Conservation (phyloP, 2,329 filamentous ascomycete genomes). For the Basipetospora chlamydospora region DNA sequence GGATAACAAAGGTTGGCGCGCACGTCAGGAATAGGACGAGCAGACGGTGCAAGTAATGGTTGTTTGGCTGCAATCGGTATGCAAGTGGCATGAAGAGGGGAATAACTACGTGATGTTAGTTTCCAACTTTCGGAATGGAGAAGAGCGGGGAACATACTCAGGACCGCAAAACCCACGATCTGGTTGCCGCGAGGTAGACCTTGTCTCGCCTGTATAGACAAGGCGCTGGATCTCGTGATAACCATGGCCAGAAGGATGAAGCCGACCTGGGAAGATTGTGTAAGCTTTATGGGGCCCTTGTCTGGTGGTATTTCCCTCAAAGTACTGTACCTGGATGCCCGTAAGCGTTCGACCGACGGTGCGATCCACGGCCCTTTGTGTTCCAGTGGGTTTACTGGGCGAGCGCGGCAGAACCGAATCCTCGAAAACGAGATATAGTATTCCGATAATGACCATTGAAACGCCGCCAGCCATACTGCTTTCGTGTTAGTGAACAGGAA, state of each 20-base stretch:
- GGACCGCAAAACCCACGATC: slow-evolving; percentile 66
- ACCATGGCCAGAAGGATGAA: slow-evolving; percentile 68
- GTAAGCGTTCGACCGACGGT: slow-evolving; percentile 42
- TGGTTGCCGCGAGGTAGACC: slow-evolving; percentile 83
- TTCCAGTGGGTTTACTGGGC: slow-evolving; percentile 15
- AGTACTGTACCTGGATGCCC: slow-evolving; percentile 44
- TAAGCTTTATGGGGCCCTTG: too few species aligned
- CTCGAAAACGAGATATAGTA: slow-evolving; percentile 70
- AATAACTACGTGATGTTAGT: too few species aligned
- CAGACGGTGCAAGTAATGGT: slow-evolving; percentile 79
- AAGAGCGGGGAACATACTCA: slow-evolving; percentile 41
- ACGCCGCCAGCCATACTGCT: slow-evolving; percentile 56
- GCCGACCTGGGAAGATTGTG: slow-evolving; percentile 41
- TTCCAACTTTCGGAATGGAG: too few species aligned
- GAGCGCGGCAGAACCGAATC: slow-evolving; percentile 39
- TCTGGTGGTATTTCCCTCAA: slow-evolving; percentile 8
- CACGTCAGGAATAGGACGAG: slow-evolving; percentile 85
- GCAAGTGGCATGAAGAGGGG: slow-evolving; percentile 69
- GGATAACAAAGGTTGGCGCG: slow-evolving; percentile 83
- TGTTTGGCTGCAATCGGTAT: slow-evolving; percentile 69
- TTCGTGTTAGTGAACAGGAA: slow-evolving; percentile 30
- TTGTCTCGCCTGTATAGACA: slow-evolving; percentile 69
- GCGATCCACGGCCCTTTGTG: slow-evolving; percentile 8
- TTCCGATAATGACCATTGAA: slow-evolving; percentile 62
- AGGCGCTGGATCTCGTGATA: slow-evolving; percentile 74